phyloP scores from a whole-genome alignment of 345 rosid species.

The Citrus medica region DNA sequence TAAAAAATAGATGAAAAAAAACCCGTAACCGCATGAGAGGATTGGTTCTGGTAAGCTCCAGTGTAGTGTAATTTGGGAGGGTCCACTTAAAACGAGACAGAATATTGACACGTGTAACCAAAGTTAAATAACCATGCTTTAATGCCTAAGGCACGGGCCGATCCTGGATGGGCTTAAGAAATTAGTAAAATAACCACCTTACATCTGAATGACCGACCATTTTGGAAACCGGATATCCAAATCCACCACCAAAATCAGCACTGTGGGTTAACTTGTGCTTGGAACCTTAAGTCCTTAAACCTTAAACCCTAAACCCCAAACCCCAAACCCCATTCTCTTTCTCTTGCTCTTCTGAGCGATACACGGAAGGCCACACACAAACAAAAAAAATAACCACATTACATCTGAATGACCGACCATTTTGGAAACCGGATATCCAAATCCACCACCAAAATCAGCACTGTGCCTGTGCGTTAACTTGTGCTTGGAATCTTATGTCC shows the following conservation, averaged over 20 bases:
- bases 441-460: not conserved
- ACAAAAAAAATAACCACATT: constrained; percentile 8
- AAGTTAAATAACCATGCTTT: too few species aligned
- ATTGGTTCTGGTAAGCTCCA: not conserved
- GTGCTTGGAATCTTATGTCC: not conserved
- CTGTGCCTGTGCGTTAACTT: too few species aligned
- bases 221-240: not conserved
- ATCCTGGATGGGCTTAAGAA: too few species aligned
- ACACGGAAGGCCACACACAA: not conserved
- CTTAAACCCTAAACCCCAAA: too few species aligned
- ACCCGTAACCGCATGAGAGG: not conserved
- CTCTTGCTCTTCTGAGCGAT: not conserved
- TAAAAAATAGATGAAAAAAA: too few species aligned
- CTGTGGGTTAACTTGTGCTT: not conserved
- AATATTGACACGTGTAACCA: constrained; percentile 3
- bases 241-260: not conserved
- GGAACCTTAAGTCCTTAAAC: constrained; percentile 11
- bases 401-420: too few species aligned
- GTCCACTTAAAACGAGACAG: not conserved
- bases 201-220: too few species aligned
- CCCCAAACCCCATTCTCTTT: constrained; percentile 31
- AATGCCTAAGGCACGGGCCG: too few species aligned
- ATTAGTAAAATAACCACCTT: not conserved
- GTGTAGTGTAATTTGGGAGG: not conserved
- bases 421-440: not conserved